phyloP scores from a whole-genome alignment of 2,329 filamentous ascomycete genomes.

The Macrophomina phaseolina region DNA sequence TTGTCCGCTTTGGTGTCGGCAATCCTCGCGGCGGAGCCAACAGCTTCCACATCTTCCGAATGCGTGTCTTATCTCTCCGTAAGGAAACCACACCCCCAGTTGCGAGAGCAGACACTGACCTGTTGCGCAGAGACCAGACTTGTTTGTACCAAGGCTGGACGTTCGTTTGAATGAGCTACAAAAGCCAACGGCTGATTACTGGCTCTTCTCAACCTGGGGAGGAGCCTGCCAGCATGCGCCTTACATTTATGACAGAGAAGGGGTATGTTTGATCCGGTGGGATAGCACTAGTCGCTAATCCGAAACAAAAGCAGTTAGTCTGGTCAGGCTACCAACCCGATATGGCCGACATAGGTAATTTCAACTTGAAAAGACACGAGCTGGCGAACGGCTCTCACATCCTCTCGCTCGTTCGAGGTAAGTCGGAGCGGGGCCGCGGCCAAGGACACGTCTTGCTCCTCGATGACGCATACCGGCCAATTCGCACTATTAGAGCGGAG shows the following conservation, averaged over 20 bases:
- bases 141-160: background rate
- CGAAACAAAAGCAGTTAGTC: slow-evolving; percentile 49
- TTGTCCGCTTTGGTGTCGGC: too few relatives aligned
- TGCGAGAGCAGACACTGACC: background rate
- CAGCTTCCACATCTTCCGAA: too few relatives aligned
- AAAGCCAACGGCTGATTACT: background rate
- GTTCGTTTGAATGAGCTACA: background rate
- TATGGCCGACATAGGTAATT: slow-evolving; percentile 44
- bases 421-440: slow-evolving; percentile 58
- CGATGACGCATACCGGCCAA: slow-evolving; percentile 56
- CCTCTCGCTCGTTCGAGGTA: slow-evolving; percentile 59
- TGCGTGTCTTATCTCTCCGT: too few relatives aligned
- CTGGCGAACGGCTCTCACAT: slow-evolving; percentile 54
- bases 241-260: slow-evolving; percentile 59
- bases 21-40: too few relatives aligned
- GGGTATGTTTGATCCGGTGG: slow-evolving; percentile 40
- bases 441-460: slow-evolving; percentile 60
- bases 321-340: slow-evolving; percentile 55
- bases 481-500: slow-evolving; percentile 36
- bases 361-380: background rate
- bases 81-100: too few relatives aligned
- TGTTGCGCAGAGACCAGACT: background rate
- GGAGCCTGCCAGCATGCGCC: slow-evolving; percentile 33
- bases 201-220: background rate
- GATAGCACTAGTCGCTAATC: background rate